phyloP scores from a whole-genome alignment of 202 grass and related monocot species.

The Alloteropsis angusta region DNA sequence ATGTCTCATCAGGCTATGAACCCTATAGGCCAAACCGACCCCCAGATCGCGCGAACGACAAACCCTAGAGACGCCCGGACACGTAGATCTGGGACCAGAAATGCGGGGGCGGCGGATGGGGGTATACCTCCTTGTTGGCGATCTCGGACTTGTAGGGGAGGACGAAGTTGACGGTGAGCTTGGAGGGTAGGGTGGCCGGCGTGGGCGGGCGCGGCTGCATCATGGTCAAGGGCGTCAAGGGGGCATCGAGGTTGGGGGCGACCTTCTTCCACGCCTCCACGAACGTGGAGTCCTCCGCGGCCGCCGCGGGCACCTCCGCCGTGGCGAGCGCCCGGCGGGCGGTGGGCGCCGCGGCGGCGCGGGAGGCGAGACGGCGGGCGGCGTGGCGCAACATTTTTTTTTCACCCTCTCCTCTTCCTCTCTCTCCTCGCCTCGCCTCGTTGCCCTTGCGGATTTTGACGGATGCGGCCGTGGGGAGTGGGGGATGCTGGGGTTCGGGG shows the following conservation, averaged over 20 bases:
- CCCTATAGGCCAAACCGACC: not conserved
- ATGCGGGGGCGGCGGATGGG: not conserved
- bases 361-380: conserved; percentile 45
- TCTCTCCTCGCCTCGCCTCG: not conserved
- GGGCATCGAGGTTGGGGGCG: conserved; percentile 48
- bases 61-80: conserved; percentile 13
- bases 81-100: conserved; percentile 27
- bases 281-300: conserved; percentile 44
- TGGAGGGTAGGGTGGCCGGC: conserved; percentile 53
- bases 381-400: conserved; percentile 39
- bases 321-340: conserved; percentile 36
- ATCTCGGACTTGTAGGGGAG: conserved; percentile 90
- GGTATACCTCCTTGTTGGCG: conserved; percentile 69
- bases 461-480: not conserved
- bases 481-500: not conserved
- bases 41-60: not conserved
- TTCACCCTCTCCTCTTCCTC: not conserved
- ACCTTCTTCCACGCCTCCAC: conserved; percentile 69
- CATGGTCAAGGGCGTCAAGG: conserved; percentile 47
- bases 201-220: conserved; percentile 67
- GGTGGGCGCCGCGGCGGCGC: conserved; percentile 17
- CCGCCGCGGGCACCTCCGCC: conserved; percentile 42
- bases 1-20: not conserved
- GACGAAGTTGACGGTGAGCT: conserved; percentile 84
- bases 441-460: not conserved